Percentiles rank a stretch among this genome's conserved stretches.
Evolutionary conservation across 1,284 basidiomycete species (phyloP).

Genomic region (Pholiota adiposa): DNA sequence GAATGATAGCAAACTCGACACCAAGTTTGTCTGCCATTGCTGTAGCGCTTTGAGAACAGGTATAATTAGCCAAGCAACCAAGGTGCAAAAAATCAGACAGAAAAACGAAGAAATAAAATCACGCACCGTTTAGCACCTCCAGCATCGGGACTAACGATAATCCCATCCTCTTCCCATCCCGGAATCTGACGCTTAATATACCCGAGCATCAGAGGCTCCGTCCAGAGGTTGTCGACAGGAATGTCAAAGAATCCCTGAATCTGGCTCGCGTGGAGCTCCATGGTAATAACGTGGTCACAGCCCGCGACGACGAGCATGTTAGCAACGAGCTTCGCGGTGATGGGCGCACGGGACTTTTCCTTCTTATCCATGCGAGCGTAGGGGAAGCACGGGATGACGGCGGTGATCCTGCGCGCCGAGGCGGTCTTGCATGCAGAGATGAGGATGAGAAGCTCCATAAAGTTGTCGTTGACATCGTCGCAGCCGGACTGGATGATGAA

Average conservation of each 20-base stretch:
- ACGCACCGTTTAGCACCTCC: constrained; percentile 95
- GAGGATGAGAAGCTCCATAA: constrained; percentile 92
- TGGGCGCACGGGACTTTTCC: constrained; percentile 95
- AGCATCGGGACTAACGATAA: constrained; percentile 97
- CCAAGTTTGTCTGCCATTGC: constrained; percentile 95
- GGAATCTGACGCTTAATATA: constrained; percentile 91
- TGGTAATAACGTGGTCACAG: constrained; percentile 98
- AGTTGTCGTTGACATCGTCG: constrained; percentile 80
- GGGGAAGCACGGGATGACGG: constrained; percentile 97
- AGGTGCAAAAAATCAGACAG: constrained; percentile 12
- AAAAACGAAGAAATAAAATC: constrained; percentile 8
- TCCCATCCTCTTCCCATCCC: constrained; percentile 83
- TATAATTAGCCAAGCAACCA: constrained; percentile 13
- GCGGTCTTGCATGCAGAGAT: constrained; percentile 97
- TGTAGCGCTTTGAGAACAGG: constrained; percentile 71
- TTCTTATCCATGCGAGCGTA: constrained; percentile 99
- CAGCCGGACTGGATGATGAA: constrained; percentile 93
- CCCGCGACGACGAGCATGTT: constrained; percentile 98
- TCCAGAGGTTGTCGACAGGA: constrained; percentile 96
- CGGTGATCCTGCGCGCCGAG: constrained; percentile 94
- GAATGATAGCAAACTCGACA: constrained; percentile 96
- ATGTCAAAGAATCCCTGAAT: constrained; percentile 99
- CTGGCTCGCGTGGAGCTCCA: constrained; percentile 98
- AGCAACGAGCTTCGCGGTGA: constrained; percentile 97
- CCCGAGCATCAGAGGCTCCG: constrained; percentile 85